These are phyloP conservation scores for Chrysopogon serrulatus DNA, from an alignment of 176 grass and related monocot genomes.

Conservation along the genomic window DNA sequence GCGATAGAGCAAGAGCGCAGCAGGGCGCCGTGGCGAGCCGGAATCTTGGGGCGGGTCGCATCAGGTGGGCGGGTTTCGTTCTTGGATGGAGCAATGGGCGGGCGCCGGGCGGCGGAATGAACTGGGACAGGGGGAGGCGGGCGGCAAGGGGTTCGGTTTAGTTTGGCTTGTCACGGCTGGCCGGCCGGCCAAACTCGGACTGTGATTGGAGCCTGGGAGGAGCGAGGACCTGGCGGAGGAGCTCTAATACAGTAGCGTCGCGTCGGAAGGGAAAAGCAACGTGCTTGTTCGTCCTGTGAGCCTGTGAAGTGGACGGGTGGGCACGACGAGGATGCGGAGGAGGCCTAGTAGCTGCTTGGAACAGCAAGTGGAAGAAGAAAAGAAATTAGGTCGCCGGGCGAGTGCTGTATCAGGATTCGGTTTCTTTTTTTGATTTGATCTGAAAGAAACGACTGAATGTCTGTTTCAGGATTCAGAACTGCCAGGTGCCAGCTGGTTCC, in stretches of 20 bases:
- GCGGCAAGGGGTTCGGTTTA: too few species aligned
- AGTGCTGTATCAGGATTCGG: background rate
- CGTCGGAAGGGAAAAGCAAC: background rate
- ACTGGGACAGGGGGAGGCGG: background rate
- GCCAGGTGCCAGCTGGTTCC: too few species aligned
- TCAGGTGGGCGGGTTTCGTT: background rate
- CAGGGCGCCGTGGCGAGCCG: background rate
- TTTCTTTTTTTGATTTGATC: too few species aligned
- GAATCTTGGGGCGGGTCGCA: background rate
- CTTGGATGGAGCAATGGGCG: background rate
- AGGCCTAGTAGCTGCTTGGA: too few species aligned
- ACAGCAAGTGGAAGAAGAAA: background rate
- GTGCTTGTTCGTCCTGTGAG: background rate
- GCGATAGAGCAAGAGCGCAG: background rate
- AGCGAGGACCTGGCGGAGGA: background rate
- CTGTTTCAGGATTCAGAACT: too few species aligned
- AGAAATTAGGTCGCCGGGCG: background rate
- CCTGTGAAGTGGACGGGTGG: background rate
- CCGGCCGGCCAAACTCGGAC: background rate
- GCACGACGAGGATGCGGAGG: background rate
- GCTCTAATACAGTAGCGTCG: too few species aligned
- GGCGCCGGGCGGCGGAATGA: background rate
- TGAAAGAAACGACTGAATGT: too few species aligned
- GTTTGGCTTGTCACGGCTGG: too few species aligned
- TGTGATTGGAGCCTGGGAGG: background rate